These are phyloP conservation scores for Suillus sp. DNA, from an alignment of 768 basidiomycete species.

Conservation along the genomic window DNA sequence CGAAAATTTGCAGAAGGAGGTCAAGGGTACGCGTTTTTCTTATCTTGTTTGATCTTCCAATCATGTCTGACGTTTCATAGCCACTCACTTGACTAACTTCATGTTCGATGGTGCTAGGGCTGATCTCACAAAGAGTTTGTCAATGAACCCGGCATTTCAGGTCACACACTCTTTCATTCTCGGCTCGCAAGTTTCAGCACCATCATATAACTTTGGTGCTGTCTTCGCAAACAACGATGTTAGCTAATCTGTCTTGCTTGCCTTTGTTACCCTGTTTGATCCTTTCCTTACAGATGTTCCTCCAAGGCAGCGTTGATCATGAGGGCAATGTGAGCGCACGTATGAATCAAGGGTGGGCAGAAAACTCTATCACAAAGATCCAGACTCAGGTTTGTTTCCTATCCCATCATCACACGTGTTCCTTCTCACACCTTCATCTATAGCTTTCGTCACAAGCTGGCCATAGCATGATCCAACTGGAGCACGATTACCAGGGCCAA, in stretches of 20 bases:
- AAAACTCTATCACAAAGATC: constrained; percentile 75
- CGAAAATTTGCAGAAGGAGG: constrained; percentile 92
- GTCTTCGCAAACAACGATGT: constrained; percentile 88
- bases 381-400: constrained; percentile 73
- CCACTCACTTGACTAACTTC: constrained; percentile 90
- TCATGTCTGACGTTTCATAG: constrained; percentile 41
- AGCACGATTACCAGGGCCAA: constrained; percentile 89
- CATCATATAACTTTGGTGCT: constrained; percentile 94
- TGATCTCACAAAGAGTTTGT: constrained; percentile 92
- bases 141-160: constrained; percentile 95
- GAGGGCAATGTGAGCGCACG: constrained; percentile 89
- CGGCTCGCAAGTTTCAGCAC: constrained; percentile 79
- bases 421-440: constrained; percentile 20
- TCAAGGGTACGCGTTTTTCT: constrained; percentile 63
- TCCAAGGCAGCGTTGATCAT: constrained; percentile 94
- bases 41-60: constrained; percentile 11
- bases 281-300: constrained; percentile 62
- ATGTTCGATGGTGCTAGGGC: constrained; percentile 97
- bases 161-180: constrained; percentile 95
- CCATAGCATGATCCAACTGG: constrained; percentile 90
- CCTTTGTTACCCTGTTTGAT: constrained; percentile 29
- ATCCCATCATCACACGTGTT: neutral
- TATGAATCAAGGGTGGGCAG: constrained; percentile 87
- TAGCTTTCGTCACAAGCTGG: constrained; percentile 77
- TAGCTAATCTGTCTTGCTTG: constrained; percentile 16